phyloP scores from a whole-genome alignment of 2,329 filamentous ascomycete species.

The Fusarium sp. region DNA sequence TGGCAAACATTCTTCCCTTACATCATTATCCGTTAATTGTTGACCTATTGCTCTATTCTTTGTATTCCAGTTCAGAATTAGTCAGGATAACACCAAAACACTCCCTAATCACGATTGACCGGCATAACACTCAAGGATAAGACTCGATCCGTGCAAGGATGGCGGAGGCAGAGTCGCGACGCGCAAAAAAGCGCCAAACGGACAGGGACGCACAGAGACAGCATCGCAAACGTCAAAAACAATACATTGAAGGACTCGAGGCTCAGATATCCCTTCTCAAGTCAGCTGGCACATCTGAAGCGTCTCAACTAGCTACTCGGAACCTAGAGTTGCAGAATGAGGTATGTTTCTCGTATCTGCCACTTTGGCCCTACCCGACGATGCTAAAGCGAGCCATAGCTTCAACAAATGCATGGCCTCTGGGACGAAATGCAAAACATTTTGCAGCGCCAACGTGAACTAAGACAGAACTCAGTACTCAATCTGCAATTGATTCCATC shows the following conservation, averaged over 20 bases:
- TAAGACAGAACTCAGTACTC: conserved; percentile 4
- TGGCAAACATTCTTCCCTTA: conserved; percentile 1
- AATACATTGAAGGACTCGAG: conserved; percentile 19
- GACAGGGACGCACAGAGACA: conserved; percentile 20
- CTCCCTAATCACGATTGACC: too few relatives aligned
- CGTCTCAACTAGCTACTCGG: conserved; percentile 11
- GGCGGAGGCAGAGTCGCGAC: conserved; percentile 4
- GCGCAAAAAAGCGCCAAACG: conserved; percentile 20
- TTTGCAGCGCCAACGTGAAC: conserved; percentile 12
- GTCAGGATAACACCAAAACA: too few relatives aligned
- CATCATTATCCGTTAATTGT: too few relatives aligned
- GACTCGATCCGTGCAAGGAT: background rate
- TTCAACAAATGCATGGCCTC: conserved; percentile 4
- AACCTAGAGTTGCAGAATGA: conserved; percentile 18
- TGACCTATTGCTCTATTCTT: too few relatives aligned
- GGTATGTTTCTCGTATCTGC: background rate
- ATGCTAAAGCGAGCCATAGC: background rate
- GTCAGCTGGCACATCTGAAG: background rate
- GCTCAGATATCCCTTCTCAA: conserved; percentile 15
- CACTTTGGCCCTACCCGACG: background rate
- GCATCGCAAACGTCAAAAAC: conserved; percentile 24
- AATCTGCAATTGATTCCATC: background rate
- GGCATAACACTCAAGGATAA: too few relatives aligned
- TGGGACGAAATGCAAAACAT: conserved; percentile 24
- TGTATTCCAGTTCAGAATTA: too few relatives aligned